These are phyloP conservation scores for Candida ascalaphidarum DNA, from an alignment of 805 yeast genomes.

Conservation along the genomic window DNA sequence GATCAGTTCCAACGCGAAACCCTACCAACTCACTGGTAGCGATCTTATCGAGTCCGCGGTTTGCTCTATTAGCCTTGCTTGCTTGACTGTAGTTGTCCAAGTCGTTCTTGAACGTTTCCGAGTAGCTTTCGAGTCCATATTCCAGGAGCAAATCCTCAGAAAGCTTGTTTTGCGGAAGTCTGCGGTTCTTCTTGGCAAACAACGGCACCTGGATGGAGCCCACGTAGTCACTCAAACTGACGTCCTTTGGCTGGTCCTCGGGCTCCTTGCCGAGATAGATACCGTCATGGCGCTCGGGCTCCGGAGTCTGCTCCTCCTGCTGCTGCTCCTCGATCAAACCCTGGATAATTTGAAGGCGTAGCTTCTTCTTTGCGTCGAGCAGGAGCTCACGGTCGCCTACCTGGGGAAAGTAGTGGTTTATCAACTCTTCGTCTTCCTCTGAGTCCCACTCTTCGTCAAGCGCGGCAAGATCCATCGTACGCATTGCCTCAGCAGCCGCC, in stretches of 20 bases:
- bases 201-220: no score
- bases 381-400: constrained; percentile 22
- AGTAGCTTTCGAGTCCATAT: constrained; percentile 27
- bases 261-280: constrained; percentile 26
- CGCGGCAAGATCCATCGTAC: constrained; percentile 15
- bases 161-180: constrained; percentile 19
- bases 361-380: constrained; percentile 24
- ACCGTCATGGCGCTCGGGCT: constrained; percentile 19
- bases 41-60: constrained; percentile 14
- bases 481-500: no score
- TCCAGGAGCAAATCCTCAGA: constrained; percentile 27
- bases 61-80: neutral
- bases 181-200: constrained; percentile 12
- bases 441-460: constrained; percentile 32
- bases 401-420: constrained; percentile 32
- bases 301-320: constrained; percentile 4
- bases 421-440: constrained; percentile 27
- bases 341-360: constrained; percentile 25
- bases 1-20: constrained; percentile 23
- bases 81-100: constrained; percentile 6
- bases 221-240: constrained; percentile 3
- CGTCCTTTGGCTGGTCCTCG: constrained; percentile 3
- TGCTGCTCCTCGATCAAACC: constrained; percentile 11
- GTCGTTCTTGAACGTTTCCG: constrained; percentile 13
- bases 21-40: constrained; percentile 23